Conservation (phyloP, 2,329 filamentous ascomycete genomes). For the Aspergillus neotritici region DNA sequence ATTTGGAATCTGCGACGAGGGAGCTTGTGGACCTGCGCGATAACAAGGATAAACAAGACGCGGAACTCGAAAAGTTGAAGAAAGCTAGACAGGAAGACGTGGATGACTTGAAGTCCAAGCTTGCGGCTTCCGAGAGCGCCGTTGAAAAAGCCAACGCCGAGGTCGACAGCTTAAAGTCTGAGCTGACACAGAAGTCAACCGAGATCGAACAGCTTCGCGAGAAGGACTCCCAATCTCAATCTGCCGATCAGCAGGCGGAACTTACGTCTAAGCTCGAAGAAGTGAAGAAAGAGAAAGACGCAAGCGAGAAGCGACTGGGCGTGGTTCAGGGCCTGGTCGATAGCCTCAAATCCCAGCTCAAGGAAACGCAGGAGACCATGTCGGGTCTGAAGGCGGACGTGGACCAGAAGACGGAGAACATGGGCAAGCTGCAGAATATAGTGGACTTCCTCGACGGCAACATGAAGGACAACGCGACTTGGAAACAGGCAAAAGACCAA, state of each 20-base stretch:
- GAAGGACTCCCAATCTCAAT: constrained; percentile 20
- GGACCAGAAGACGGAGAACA: constrained; percentile 32
- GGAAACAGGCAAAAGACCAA: constrained; percentile 31
- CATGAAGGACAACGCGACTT: constrained; percentile 30
- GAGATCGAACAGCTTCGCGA: constrained; percentile 34
- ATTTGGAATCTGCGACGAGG: constrained; percentile 60
- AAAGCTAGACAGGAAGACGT: constrained; percentile 38
- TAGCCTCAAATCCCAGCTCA: constrained; percentile 50
- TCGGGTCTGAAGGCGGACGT: constrained; percentile 42
- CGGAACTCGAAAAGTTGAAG: constrained; percentile 43
- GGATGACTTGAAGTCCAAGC: constrained; percentile 37
- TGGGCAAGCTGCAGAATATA: constrained; percentile 29
- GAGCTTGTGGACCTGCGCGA: constrained; percentile 56
- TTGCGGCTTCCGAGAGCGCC: constrained; percentile 27
- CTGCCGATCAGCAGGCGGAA: constrained; percentile 19
- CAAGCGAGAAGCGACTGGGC: constrained; percentile 48
- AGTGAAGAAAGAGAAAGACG: constrained; percentile 31
- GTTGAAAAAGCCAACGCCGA: constrained; percentile 25
- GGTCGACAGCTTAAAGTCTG: constrained; percentile 30
- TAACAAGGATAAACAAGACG: constrained; percentile 45
- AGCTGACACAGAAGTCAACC: constrained; percentile 38
- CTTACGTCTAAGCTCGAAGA: constrained; percentile 29
- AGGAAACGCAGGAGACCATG: constrained; percentile 48
- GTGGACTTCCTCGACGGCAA: constrained; percentile 39
- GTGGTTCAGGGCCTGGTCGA: constrained; percentile 53